phyloP scores from a whole-genome alignment of 495 filamentous ascomycete genomes.

The Podospora pseudocomata region DNA sequence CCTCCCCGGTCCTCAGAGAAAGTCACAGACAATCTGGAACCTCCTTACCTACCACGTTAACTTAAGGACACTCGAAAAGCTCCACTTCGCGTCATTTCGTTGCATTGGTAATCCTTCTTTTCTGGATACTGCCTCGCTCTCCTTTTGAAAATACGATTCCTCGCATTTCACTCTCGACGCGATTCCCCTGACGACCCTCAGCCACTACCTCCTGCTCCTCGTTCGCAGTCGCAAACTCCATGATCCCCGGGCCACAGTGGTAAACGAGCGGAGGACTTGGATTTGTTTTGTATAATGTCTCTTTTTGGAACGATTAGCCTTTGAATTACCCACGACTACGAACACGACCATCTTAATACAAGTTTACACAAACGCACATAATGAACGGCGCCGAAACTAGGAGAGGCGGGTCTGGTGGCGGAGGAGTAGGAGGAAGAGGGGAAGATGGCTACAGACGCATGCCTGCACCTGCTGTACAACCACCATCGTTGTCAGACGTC shows the following conservation, averaged over 20 bases:
- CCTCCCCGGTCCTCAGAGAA: background rate
- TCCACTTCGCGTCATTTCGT: conserved; percentile 11
- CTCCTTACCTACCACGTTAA: background rate
- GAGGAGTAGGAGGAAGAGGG: conserved; percentile 9
- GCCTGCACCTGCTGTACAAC: conserved; percentile 13
- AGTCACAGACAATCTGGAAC: background rate
- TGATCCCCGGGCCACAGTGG: background rate
- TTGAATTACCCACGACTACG: background rate
- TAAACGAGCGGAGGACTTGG: background rate
- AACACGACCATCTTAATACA: background rate
- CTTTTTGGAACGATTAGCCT: conserved; percentile 3
- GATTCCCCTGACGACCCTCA: background rate
- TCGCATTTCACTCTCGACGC: background rate
- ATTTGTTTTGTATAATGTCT: conserved; percentile 18
- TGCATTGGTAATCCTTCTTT: conserved; percentile 2
- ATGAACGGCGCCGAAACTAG: conserved; percentile 24
- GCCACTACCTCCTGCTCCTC: background rate
- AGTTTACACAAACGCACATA: conserved; percentile 1
- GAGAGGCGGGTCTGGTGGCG: conserved; percentile 12
- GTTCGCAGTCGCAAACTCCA: background rate
- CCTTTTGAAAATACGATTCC: background rate
- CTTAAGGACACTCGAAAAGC: background rate
- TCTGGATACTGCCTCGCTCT: background rate
- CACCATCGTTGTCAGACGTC: conserved; percentile 1
- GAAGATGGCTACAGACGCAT: conserved; percentile 10